Evolutionary conservation across 2,329 filamentous ascomycete genomes (phyloP).

Genomic region (Xylariaceae sp.): DNA sequence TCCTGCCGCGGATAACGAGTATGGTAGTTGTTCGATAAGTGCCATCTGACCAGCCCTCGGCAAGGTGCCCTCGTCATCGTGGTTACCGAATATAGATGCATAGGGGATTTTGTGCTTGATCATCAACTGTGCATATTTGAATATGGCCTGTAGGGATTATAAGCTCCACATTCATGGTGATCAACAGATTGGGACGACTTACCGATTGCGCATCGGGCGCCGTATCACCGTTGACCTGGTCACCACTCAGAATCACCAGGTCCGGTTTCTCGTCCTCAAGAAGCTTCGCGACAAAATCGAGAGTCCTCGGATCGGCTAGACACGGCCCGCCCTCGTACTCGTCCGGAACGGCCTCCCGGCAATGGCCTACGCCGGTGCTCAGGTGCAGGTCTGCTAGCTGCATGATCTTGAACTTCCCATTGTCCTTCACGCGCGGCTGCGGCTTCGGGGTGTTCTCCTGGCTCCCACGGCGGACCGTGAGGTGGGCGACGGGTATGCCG

Average conservation of each 20-base stretch:
- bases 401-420: slow-evolving; percentile 95
- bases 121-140: slow-evolving; percentile 82
- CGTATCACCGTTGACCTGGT: slow-evolving; percentile 92
- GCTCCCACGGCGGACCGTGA: slow-evolving; percentile 71
- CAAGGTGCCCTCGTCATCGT: slow-evolving; percentile 86
- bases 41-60: slow-evolving; percentile 74
- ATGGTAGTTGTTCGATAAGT: slow-evolving; percentile 78
- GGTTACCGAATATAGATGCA: slow-evolving; percentile 91
- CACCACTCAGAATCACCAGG: slow-evolving; percentile 82
- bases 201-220: slow-evolving; percentile 84
- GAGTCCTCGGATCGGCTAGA: slow-evolving; percentile 82
- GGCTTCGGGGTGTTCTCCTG: slow-evolving; percentile 59
- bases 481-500: slow-evolving; percentile 59
- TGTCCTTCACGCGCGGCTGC: slow-evolving; percentile 69
- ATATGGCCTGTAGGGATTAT: slow-evolving; percentile 58
- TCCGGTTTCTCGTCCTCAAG: slow-evolving; percentile 92
- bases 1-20: slow-evolving; percentile 77
- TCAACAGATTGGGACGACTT: slow-evolving; percentile 23
- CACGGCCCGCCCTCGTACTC: slow-evolving; percentile 67
- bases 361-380: slow-evolving; percentile 78
- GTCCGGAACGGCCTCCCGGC: slow-evolving; percentile 77
- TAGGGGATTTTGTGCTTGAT: slow-evolving; percentile 86
- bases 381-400: slow-evolving; percentile 92
- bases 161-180: neutral
- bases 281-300: slow-evolving; percentile 78